A percentile compares a stretch with the other conserved stretches of the same genome.
Conservation (phyloP, 202 grass and related monocot genomes). For the Dendrocalamus latiflorus region DNA sequence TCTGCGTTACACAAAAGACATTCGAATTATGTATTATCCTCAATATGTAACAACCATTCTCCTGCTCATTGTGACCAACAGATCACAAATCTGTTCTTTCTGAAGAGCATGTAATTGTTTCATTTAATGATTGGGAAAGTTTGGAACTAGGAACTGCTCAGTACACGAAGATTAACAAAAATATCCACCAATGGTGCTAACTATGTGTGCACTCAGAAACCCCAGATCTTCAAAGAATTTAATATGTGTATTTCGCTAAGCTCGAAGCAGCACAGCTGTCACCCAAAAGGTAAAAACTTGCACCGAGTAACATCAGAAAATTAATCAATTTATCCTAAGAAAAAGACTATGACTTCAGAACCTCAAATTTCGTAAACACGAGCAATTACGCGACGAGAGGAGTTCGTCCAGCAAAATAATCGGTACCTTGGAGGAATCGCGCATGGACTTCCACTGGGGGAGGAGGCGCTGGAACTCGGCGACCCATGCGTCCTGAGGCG, state of each 20-base stretch:
- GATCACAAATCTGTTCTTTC: too few species aligned
- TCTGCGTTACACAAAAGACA: slow-evolving; percentile 18
- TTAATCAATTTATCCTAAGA: background rate
- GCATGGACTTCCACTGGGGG: slow-evolving; percentile 52
- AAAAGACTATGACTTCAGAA: background rate
- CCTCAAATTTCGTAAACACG: background rate
- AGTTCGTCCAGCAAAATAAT: background rate
- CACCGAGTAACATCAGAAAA: background rate
- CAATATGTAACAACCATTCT: too few species aligned
- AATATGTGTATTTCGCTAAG: background rate
- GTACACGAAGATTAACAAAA: background rate
- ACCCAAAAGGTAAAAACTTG: background rate
- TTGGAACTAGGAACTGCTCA: background rate
- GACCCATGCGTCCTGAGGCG: slow-evolving; percentile 46
- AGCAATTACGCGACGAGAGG: background rate
- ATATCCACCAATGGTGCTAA: background rate
- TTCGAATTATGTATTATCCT: too few species aligned
- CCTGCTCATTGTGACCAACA: too few species aligned
- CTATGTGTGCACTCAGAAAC: background rate
- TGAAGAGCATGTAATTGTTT: too few species aligned
- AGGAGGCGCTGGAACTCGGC: slow-evolving; percentile 32
- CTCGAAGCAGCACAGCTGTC: background rate
- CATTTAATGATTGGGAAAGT: too few species aligned
- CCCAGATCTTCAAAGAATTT: background rate
- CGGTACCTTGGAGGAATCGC: slow-evolving; percentile 47